A percentile compares a stretch with the other conserved stretches of the same genome.
Conservation (phyloP, 2,329 filamentous ascomycete species). For the Aureobasidium mangrovei region DNA sequence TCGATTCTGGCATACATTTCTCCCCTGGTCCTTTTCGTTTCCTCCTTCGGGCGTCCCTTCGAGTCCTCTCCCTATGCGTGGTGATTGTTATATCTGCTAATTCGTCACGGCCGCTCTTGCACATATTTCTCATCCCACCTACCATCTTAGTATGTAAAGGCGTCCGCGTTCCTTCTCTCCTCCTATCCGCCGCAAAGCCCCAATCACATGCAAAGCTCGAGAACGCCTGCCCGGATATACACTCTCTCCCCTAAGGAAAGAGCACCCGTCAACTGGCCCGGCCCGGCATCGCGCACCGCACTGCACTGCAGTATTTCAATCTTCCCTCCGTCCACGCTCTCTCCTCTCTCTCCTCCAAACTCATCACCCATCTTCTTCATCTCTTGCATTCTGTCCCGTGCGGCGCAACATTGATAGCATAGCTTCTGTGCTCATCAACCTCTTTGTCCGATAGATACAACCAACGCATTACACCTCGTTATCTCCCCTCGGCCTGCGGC, state of each 20-base stretch:
- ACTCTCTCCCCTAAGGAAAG: neutral
- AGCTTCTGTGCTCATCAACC: constrained; percentile 28
- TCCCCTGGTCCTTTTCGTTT: neutral
- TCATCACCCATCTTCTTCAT: constrained; percentile 27
- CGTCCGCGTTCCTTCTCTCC: constrained; percentile 11
- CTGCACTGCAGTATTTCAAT: neutral
- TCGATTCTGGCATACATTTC: constrained; percentile 9
- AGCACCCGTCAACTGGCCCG: neutral
- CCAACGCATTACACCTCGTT: constrained; percentile 13
- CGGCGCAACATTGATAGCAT: constrained; percentile 26
- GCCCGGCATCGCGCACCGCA: too few species aligned
- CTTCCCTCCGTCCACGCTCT: constrained; percentile 10
- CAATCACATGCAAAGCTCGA: constrained; percentile 15
- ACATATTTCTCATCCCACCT: constrained; percentile 5
- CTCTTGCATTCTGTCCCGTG: constrained; percentile 28
- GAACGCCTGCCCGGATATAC: constrained; percentile 17
- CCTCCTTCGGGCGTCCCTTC: neutral
- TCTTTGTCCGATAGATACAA: constrained; percentile 17
- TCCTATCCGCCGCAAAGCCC: constrained; percentile 11
- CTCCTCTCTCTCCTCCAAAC: constrained; percentile 18
- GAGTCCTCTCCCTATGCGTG: neutral
- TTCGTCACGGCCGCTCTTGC: constrained; percentile 11
- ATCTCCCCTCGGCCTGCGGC: neutral
- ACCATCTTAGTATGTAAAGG: constrained; percentile 14
- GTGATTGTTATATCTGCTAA: neutral